Evolutionary conservation across 2,329 filamentous ascomycete species (phyloP), one percentile per base, ranked within the genome.

Genomic region (Cephalotrichum gorgonifer): DNA sequence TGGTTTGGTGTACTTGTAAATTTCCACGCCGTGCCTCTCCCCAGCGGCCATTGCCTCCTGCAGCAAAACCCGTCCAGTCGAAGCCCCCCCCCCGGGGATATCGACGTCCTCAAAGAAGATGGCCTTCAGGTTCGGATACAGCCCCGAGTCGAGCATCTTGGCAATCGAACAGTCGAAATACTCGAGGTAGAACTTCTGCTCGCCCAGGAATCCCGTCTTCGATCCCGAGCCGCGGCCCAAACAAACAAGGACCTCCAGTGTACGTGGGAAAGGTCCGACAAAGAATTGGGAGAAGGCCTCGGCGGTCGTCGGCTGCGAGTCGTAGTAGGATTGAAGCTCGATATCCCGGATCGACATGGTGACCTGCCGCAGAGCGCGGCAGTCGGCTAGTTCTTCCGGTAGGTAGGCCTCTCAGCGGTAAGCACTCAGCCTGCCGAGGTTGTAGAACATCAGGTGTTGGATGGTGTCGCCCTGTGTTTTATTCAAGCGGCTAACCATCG

Each of bases 401-500:
- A 3, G 8, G 31, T 6, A 47, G n/a, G 23, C 17, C 5, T 4
- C n/a, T 15, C 26, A 26, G 33, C 47, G 14, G 28, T 47, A 44
- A n/a, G 30, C 44, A 7, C 25, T n/a, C 30, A 50, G 7, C 6
- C 27, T 25, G 12, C 15, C 22, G 6, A 26, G 12, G 20, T 39
- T 23, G 39, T 52, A 41, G 12, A 47, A 9, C 50, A 50, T 50
- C 22, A 47, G 15, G 25, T 44, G 43, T 26, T 43, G 23, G 4
- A 52, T 47, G 7, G 43, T 49, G 7, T 4, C 26, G 11, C 11
- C 14, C 39, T 49, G 50, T 20, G 6, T 3, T 2, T 47, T 31
- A 35, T 14, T 30, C 23, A 48, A 6, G 23, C 39, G 3, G 22
- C 2, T 4, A 14, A 17, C 23, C 22, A 25, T 6, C 11, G 23